These are phyloP conservation scores for Uronychia setigera DNA, from an alignment of 73 alveolate genomes.

Conservation along the genomic window DNA sequence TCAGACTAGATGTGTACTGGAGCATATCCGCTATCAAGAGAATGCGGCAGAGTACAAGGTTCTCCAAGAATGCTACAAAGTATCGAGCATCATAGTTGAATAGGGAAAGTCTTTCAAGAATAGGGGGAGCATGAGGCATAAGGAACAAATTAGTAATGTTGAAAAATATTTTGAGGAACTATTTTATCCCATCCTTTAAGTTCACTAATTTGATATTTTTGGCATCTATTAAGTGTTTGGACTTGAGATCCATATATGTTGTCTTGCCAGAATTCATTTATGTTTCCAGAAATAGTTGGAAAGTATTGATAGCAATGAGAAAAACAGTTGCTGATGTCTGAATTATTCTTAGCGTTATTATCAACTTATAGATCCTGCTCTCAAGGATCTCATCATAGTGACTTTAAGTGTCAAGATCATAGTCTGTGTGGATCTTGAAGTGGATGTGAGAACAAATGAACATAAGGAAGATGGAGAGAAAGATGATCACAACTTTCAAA, in stretches of 20 bases:
- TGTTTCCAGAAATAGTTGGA: not conserved
- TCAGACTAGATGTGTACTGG: not conserved
- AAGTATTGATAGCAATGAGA: not conserved
- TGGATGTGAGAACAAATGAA: not conserved
- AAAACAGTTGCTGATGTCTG: not conserved
- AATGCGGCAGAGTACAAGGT: not conserved
- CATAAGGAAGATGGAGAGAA: not conserved
- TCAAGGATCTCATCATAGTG: not conserved
- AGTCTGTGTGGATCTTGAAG: not conserved
- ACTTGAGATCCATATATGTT: not conserved
- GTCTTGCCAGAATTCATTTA: not conserved
- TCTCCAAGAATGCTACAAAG: not conserved
- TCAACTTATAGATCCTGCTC: not conserved
- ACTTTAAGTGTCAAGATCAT: not conserved
- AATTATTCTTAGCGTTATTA: not conserved
- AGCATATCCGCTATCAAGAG: not conserved
- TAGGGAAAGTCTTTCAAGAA: not conserved
- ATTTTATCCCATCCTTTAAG: not conserved
- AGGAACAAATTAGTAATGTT: not conserved
- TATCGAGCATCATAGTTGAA: not conserved
- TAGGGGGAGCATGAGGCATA: not conserved
- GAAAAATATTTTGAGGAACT: not conserved
- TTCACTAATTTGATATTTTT: not conserved
- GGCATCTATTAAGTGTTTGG: not conserved
- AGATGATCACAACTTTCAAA: not conserved